Conservation (phyloP, 805 yeast genomes). For the Metschnikowia chrysomelidarum region DNA sequence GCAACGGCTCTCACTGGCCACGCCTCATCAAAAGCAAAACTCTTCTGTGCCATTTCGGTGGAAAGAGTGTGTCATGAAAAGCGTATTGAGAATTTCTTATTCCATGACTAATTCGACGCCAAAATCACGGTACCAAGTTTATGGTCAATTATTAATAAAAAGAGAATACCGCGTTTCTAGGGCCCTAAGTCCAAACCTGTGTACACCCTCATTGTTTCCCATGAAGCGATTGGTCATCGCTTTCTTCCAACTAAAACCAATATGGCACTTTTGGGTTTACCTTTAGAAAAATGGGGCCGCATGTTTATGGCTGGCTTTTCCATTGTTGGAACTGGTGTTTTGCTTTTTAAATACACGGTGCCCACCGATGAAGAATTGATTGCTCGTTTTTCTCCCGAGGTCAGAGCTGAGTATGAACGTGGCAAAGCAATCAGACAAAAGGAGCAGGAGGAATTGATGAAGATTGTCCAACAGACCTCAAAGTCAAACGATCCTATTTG, state of each 20-base stretch:
- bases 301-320: slow-evolving; percentile 61
- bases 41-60: too few relatives aligned
- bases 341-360: slow-evolving; percentile 68
- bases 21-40: too few relatives aligned
- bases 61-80: too few relatives aligned
- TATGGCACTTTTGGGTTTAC: slow-evolving; percentile 12
- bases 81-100: too few relatives aligned
- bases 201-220: too few relatives aligned
- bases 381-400: slow-evolving; percentile 75
- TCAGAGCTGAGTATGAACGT: slow-evolving; percentile 69
- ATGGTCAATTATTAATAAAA: too few relatives aligned
- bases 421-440: slow-evolving; percentile 58
- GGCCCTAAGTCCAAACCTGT: too few relatives aligned
- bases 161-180: too few relatives aligned
- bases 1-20: too few relatives aligned
- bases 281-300: slow-evolving; percentile 59
- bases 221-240: too few relatives aligned
- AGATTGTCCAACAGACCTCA: slow-evolving; percentile 60
- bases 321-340: slow-evolving; percentile 69
- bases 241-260: not conserved
- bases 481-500: slow-evolving; percentile 76
- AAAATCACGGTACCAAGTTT: too few relatives aligned
- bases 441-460: slow-evolving; percentile 71
- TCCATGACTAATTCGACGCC: too few relatives aligned
- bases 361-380: slow-evolving; percentile 85